Base-by-base conservation (phyloP, 176 grass and related monocot species). In the Melocanna baccifera region DNA sequence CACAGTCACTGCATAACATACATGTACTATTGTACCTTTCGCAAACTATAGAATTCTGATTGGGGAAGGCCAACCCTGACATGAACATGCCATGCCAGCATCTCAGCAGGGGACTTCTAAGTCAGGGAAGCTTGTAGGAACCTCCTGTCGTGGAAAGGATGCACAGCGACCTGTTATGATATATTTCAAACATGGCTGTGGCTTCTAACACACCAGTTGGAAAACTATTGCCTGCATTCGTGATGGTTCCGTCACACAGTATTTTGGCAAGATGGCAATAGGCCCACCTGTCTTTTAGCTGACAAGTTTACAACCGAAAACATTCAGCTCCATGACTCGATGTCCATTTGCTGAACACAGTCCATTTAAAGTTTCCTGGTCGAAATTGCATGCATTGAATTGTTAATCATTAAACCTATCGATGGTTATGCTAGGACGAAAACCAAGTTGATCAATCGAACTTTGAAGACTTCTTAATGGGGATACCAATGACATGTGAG, bases 1-100 rank as follows among this genome's bases (percentile, higher is more conserved):
- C 84, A 82, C 88, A 86, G 67, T 67, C 67, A 75, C 66, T 72
- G 45, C 84, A 39, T 47, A 90, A 55, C 62, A 29, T 57, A 30
- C n/a, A 56, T 67, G 59, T 57, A 68, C 72, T 30, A 16, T 15
- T 76, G 50, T 83, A 66, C 84, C 41, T 83, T 83, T 53, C 16
- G 13, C 59, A 52, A 74, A 75, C 50, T 41, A 48, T 43, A 30
- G 61, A 43, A 70, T 67, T 81, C 65, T 50, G 75, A 52, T 26
- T 52, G 18, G 73, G 57, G 79, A 81, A 68, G 48, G 39, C 34
- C 26, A 71, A 59, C 45, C 37, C 50, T 78, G 80, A 56, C 36
- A 65, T 58, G 18, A 62, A 82, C 70, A 73, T 73, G 12, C 64
- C 70, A 73, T 73, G 12, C 64, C 30, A 58, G 56, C 65, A 74